These are phyloP conservation scores for Yamadazyma aaseri DNA, from an alignment of 1,139 yeast genomes.

Conservation along the genomic window DNA sequence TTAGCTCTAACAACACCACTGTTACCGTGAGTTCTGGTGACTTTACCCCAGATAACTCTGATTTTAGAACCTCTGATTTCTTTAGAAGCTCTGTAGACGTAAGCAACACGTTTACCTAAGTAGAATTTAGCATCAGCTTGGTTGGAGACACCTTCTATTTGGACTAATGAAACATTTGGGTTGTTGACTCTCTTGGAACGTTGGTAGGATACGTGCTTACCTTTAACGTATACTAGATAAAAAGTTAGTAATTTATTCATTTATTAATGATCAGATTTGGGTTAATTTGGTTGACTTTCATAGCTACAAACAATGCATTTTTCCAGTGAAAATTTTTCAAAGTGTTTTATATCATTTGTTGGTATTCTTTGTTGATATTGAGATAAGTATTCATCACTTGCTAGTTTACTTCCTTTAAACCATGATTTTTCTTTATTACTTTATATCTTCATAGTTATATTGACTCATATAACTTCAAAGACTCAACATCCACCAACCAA, in stretches of 20 bases:
- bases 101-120: constrained; percentile 99
- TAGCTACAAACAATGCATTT: no score
- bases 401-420: no score
- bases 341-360: no score
- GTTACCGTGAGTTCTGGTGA: constrained; percentile 98
- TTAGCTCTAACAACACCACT: constrained; percentile 98
- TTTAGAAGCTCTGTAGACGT: constrained; percentile 98
- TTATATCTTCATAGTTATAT: no score
- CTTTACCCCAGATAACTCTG: constrained; percentile 99
- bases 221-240: constrained; percentile 93
- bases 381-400: no score
- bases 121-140: constrained; percentile 97
- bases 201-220: constrained; percentile 99
- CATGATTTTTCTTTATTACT: no score
- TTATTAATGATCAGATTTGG: no score
- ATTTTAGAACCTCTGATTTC: constrained; percentile 98
- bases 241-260: constrained; percentile 39
- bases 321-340: no score
- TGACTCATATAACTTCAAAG: no score
- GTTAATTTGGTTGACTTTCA: no score
- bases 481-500: no score
- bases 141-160: constrained; percentile 91
- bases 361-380: no score
- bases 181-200: constrained; percentile 98
- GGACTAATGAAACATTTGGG: constrained; percentile 96